Base-by-base conservation (phyloP, 2,329 filamentous ascomycete species). In the Parastagonospora avenae region DNA sequence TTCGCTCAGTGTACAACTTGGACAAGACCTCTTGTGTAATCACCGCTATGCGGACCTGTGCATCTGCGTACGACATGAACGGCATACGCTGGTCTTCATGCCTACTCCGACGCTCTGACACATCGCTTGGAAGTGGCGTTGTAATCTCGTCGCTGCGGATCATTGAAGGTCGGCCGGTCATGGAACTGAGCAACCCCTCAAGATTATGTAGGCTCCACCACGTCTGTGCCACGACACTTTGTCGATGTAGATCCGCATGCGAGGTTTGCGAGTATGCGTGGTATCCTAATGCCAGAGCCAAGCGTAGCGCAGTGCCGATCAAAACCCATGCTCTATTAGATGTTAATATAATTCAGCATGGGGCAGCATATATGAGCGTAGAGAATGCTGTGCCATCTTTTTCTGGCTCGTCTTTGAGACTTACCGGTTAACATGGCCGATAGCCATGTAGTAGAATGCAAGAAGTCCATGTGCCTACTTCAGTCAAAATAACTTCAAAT, bases 141-240 rank as follows among this genome's bases (percentile, higher is more conserved):
- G 64, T 68, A 33, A 64, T 68, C 14, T 68, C 58, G 14, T 59
- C 57, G 33, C 66, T 60, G 2, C 57, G 52, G 16, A 74, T 57
- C 9, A 62, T 64, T n/a, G 59, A 66, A n/a, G 73, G 66, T 9
- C 72, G 64, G 1, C 74, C 74, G 4, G 68, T 71, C 16, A 74
- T 64, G 3, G 71, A 57, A 10, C 64, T 62, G 2, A 75, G 50
- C 0, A 73, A 47, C 15, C 61, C 61, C 40, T 76, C 74, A 9
- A 72, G 35, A 8, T 63, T 62, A 41, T 68, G 64, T 9, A 76
- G 35, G 16, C 67, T 66, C 67, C 73, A 74, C 73, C 73, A 76
- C 14, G 69, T 62, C 19, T 68, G 62, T 6, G 66, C 54, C 40
- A 66, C 54, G 11, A 61, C 60, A 55, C 74, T 70, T 48, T 64